Evolutionary conservation across 2,329 filamentous ascomycete genomes (phyloP).

Genomic region (Blastomyces silverae): DNA sequence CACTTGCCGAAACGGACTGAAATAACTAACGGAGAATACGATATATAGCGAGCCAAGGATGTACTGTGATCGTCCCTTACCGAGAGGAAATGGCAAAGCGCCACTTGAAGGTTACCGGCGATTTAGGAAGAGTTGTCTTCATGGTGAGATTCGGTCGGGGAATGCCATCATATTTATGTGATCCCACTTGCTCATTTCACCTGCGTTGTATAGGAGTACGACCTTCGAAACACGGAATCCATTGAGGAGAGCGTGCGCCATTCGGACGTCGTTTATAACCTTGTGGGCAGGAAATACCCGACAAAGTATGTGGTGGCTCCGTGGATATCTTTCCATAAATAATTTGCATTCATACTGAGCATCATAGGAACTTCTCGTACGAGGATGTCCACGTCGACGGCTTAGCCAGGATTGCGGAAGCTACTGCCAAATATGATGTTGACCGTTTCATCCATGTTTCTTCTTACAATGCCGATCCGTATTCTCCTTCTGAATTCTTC

Average conservation of each 20-base stretch:
- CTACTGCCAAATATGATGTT: constrained; percentile 94
- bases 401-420: constrained; percentile 83
- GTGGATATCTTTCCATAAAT: not conserved
- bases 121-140: constrained; percentile 83
- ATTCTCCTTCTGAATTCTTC: constrained; percentile 83
- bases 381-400: constrained; percentile 92
- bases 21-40: constrained; percentile 35
- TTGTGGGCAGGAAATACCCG: constrained; percentile 88
- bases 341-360: not conserved
- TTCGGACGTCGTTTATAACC: constrained; percentile 95
- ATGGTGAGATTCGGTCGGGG: constrained; percentile 49
- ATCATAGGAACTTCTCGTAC: constrained; percentile 74
- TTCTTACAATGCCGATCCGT: constrained; percentile 77
- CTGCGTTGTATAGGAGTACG: constrained; percentile 63
- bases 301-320: constrained; percentile 63
- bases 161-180: not conserved
- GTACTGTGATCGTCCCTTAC: constrained; percentile 86
- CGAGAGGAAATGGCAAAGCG: constrained; percentile 97
- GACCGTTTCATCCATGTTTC: constrained; percentile 96
- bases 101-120: constrained; percentile 92
- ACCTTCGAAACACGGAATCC: constrained; percentile 86
- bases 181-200: constrained; percentile 21
- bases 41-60: constrained; percentile 73
- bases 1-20: not conserved
- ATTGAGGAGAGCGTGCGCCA: constrained; percentile 96